Base-by-base conservation (phyloP, 495 filamentous ascomycete species). In the Aspergillus mulundensis region DNA sequence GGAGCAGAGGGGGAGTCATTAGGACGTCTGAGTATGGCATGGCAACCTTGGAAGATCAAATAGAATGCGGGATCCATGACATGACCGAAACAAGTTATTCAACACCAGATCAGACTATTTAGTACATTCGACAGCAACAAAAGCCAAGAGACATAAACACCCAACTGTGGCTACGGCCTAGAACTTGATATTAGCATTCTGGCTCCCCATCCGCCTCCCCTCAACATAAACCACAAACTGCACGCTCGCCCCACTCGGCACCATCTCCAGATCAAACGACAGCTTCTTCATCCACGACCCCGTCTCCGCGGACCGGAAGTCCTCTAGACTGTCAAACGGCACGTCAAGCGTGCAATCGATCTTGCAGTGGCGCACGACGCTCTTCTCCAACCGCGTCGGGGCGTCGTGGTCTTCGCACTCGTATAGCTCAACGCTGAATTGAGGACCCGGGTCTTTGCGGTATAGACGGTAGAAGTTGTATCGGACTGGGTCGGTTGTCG, bases 251-350 rank as follows among this genome's bases (percentile, higher is more conserved):
- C 53, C 45, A 30, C 28, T 41, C 5, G 53, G 34, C 18, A 50
- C 39, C 36, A 56, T 56, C 44, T 56, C 53, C 45, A 50, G 25
- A 42, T 42, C 36, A 32, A 49, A 43, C 18, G 21, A 25, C 44
- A 56, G 30, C 42, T 56, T 56, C 23, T 49, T 50, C 36, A 50
- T 50, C 5, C 36, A 20, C 5, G 5, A 34, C 4, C 53, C 53
- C 15, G 34, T 39, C 36, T 50, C 25, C 1, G 53, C 42, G n/a
- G 41, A 46, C 7, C 12, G 39, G 38, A 47, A 55, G 23, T 55
- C 53, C 1, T 36, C 42, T 0, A 56, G 45, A 10, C 38, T 11
- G n/a, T 47, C 34, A 40, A 42, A 56, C 3, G 34, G 34, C 8
- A 56, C 36, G 18, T 50, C 36, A 0, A 56, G 45, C 10, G 38